Conservation (phyloP, 2,329 filamentous ascomycete species). For the Fusarium sp. region DNA sequence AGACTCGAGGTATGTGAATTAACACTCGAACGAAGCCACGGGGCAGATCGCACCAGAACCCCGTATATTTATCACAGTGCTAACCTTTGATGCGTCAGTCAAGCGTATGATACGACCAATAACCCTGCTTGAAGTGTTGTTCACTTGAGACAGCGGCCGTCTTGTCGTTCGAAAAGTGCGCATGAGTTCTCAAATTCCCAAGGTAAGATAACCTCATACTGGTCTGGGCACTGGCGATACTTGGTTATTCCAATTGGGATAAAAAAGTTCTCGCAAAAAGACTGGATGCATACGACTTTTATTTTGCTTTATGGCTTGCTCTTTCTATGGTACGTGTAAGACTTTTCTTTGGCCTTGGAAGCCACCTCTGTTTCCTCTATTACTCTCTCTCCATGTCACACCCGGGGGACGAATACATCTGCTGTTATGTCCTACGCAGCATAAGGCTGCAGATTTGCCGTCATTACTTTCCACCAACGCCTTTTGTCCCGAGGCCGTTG, state of each 20-base stretch:
- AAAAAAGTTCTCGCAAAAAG: conserved; percentile 8
- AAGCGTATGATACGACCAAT: conserved; percentile 24
- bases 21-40: neutral
- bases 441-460: neutral
- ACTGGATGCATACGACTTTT: neutral
- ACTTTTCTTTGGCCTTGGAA: conserved; percentile 7
- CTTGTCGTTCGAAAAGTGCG: conserved; percentile 41
- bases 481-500: conserved; percentile 1
- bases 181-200: conserved; percentile 55
- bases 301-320: neutral
- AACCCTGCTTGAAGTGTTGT: conserved; percentile 14
- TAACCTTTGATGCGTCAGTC: conserved; percentile 7
- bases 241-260: conserved; percentile 1
- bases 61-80: neutral
- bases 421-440: conserved; percentile 1
- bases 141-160: conserved; percentile 28
- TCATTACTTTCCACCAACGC: neutral
- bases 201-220: conserved; percentile 44
- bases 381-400: neutral
- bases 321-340: conserved; percentile 29
- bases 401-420: neutral
- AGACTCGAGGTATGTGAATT: conserved; percentile 7
- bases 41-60: neutral
- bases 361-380: neutral
- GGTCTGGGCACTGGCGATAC: neutral